These are phyloP conservation scores for Cladophialophora chaetospira DNA, from an alignment of 2,329 filamentous ascomycete genomes.

Conservation along the genomic window DNA sequence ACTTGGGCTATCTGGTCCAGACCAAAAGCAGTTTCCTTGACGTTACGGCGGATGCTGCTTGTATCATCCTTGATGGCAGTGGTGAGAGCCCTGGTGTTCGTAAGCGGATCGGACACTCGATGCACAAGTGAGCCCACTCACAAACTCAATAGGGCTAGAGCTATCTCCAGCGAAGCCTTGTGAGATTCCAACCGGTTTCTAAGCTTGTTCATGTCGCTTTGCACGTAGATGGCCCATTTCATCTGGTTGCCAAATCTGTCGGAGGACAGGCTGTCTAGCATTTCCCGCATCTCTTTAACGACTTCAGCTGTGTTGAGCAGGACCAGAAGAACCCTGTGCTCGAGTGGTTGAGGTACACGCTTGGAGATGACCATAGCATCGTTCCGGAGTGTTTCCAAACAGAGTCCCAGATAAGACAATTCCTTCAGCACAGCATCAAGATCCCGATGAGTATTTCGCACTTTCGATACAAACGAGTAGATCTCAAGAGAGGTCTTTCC, in stretches of 20 bases:
- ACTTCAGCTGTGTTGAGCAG: neutral
- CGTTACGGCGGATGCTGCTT: neutral
- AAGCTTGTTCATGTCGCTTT: constrained; percentile 1
- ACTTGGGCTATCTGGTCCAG: neutral
- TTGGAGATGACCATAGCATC: constrained; percentile 1
- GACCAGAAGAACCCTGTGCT: neutral
- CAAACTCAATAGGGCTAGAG: neutral
- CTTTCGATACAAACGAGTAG: neutral
- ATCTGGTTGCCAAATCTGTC: constrained; percentile 1
- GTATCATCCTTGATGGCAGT: constrained; percentile 2
- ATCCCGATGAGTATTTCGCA: neutral
- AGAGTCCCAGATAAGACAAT: neutral
- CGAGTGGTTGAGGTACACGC: neutral
- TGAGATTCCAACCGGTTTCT: constrained; percentile 1
- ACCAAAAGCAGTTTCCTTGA: neutral
- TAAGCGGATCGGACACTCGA: neutral
- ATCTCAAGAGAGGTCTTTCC: neutral
- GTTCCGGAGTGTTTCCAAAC: neutral
- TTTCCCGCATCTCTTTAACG: neutral
- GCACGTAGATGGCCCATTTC: neutral
- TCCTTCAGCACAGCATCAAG: neutral
- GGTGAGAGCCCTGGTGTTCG: neutral
- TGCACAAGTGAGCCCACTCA: neutral
- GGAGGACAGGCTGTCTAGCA: neutral
- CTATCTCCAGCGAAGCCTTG: neutral